Percentiles rank a stretch among this genome's conserved stretches.
These are phyloP conservation scores for Remersonia thermophila DNA, from an alignment of 2,329 filamentous ascomycete species.

Conservation along the genomic window DNA sequence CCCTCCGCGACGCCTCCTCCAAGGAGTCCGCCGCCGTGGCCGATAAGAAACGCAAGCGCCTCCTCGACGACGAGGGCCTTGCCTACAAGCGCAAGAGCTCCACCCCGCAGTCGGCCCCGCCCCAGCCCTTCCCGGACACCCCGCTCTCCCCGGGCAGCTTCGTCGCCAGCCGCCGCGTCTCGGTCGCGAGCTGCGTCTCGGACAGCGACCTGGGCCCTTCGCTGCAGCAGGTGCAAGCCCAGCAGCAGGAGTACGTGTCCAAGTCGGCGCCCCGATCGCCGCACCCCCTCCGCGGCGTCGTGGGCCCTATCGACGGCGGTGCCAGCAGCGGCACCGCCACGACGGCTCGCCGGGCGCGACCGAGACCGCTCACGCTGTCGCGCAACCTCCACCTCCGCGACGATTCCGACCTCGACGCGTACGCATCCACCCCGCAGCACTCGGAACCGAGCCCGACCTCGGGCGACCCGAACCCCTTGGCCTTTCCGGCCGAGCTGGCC, in stretches of 20 bases:
- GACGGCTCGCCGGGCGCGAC: too few species aligned
- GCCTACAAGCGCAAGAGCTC: constrained; percentile 9
- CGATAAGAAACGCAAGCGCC: constrained; percentile 49
- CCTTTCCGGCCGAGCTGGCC: background rate
- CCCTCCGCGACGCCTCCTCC: constrained; percentile 29
- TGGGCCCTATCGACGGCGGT: too few species aligned
- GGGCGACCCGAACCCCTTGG: too few species aligned
- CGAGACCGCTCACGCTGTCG: too few species aligned
- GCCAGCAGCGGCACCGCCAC: too few species aligned
- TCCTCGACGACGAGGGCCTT: constrained; percentile 25
- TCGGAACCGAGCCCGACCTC: too few species aligned
- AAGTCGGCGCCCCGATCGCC: background rate
- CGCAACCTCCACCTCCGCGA: too few species aligned
- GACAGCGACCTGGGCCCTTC: constrained; percentile 8
- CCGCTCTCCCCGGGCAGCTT: constrained; percentile 6
- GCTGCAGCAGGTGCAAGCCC: background rate
- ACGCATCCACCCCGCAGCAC: too few species aligned
- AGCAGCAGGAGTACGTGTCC: too few species aligned
- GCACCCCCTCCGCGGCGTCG: constrained; percentile 1
- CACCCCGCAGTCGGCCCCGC: constrained; percentile 8
- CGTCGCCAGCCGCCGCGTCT: constrained; percentile 4
- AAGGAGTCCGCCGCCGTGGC: constrained; percentile 3
- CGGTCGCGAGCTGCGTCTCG: constrained; percentile 1
- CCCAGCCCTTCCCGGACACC: constrained; percentile 14
- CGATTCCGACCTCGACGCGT: too few species aligned